These are phyloP conservation scores for Kitagawia praeruptora DNA, from an alignment of 129 eudicot species.

Conservation along the genomic window DNA sequence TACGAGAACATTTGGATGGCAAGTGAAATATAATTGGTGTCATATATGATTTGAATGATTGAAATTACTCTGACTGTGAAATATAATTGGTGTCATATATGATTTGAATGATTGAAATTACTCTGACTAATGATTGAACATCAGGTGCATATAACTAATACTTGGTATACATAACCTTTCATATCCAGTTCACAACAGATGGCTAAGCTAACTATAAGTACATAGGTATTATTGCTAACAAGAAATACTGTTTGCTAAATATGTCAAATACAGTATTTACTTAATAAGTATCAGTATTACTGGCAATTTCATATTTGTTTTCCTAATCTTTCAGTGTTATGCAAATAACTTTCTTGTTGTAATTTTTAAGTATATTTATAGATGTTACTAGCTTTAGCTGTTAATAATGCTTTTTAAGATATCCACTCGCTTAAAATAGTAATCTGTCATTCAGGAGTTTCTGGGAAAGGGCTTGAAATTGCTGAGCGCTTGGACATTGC, in stretches of 20 bases:
- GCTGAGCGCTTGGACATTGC: constrained; percentile 70
- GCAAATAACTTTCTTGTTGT: background rate
- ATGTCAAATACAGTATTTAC: background rate
- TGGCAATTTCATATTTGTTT: background rate
- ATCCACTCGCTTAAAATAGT: background rate
- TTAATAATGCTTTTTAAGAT: background rate
- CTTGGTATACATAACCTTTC: background rate
- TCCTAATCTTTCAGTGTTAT: background rate
- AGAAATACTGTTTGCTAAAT: background rate
- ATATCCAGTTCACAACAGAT: background rate
- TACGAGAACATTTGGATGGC: constrained; percentile 88
- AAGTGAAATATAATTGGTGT: constrained; percentile 8
- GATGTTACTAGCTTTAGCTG: too few species aligned
- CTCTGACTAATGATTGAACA: background rate
- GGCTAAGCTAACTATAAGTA: background rate
- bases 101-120: background rate
- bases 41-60: background rate
- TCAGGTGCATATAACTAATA: background rate
- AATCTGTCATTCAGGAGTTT: constrained; percentile 34
- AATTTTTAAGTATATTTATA: background rate
- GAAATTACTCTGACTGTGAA: background rate
- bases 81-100: background rate
- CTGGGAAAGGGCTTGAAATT: constrained; percentile 54
- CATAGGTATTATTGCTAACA: background rate
- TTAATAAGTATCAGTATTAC: background rate